Evolutionary conservation across 1,284 basidiomycete species (phyloP).

Genomic region (Sanghuangporus baumii): DNA sequence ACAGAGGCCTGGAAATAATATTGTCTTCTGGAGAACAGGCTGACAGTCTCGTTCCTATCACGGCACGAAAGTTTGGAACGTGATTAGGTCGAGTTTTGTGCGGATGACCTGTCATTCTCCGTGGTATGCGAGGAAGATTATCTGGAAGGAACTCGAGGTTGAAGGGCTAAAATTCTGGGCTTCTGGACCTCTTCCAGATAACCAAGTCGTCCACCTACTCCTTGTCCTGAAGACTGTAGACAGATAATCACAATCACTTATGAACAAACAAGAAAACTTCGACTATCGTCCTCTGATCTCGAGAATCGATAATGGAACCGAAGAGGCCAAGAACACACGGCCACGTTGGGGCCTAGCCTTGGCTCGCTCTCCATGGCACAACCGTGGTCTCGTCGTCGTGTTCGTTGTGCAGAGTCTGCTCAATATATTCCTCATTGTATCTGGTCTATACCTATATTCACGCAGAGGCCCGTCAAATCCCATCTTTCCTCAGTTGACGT

Average conservation of each 20-base stretch:
- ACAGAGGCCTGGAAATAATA: no score
- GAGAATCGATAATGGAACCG: background rate
- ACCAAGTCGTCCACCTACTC: background rate
- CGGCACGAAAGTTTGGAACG: no score
- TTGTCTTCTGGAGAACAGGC: no score
- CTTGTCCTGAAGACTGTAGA: background rate
- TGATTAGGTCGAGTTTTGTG: no score
- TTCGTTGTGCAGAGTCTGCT: background rate
- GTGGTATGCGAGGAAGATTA: no score
- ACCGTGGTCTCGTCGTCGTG: background rate
- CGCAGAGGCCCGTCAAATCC: background rate
- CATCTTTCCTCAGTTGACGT: background rate
- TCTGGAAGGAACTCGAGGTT: no score
- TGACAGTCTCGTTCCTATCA: no score
- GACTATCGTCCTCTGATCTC: background rate
- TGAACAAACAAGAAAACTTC: background rate
- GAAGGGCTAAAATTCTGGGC: no score
- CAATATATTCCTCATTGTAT: background rate
- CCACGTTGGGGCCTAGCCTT: background rate
- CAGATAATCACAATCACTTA: background rate
- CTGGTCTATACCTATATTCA: background rate
- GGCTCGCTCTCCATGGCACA: background rate
- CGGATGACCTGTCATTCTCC: no score
- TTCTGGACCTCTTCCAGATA: no score
- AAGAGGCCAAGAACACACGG: background rate